Percentiles rank a stretch among this genome's conserved stretches.
Evolutionary conservation across 108 stramenopile genomes (phyloP).

Genomic region (Nitzschia inconspicua): DNA sequence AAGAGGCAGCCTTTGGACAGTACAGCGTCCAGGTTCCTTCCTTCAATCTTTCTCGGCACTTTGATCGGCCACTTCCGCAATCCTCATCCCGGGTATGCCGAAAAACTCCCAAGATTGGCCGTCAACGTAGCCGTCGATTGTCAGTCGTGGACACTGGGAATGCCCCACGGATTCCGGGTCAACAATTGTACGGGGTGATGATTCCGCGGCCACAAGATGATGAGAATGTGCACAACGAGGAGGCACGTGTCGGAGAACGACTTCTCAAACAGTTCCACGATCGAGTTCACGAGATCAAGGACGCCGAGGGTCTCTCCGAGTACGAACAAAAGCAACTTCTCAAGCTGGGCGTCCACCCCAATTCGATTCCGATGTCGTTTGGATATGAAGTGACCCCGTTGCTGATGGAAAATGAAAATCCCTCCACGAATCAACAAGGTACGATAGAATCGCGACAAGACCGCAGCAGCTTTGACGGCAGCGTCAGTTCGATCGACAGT

Average conservation of each 20-base stretch:
- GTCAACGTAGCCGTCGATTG: too few relatives aligned
- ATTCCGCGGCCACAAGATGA: constrained; percentile 37
- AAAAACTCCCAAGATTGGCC: constrained; percentile 13
- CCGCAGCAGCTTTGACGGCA: too few relatives aligned
- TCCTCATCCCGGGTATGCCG: constrained; percentile 52
- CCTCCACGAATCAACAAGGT: too few relatives aligned
- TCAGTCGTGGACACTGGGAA: constrained; percentile 7
- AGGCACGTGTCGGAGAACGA: background rate
- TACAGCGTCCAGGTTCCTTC: constrained; percentile 38
- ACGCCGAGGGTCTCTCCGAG: background rate
- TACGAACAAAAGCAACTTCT: background rate
- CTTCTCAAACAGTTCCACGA: background rate
- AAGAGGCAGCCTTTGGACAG: constrained; percentile 55
- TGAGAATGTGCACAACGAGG: background rate
- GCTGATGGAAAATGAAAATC: background rate
- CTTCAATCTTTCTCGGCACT: constrained; percentile 54
- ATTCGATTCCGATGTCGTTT: background rate
- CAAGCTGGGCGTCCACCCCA: background rate
- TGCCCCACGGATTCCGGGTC: constrained; percentile 26
- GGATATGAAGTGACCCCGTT: constrained; percentile 18
- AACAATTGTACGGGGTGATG: constrained; percentile 35
- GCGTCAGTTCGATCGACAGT: too few relatives aligned
- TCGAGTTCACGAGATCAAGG: background rate
- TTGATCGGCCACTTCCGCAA: constrained; percentile 62
- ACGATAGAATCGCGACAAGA: too few relatives aligned